Base-by-base conservation (phyloP, 1,139 yeast species). In the Lodderomyces theae region DNA sequence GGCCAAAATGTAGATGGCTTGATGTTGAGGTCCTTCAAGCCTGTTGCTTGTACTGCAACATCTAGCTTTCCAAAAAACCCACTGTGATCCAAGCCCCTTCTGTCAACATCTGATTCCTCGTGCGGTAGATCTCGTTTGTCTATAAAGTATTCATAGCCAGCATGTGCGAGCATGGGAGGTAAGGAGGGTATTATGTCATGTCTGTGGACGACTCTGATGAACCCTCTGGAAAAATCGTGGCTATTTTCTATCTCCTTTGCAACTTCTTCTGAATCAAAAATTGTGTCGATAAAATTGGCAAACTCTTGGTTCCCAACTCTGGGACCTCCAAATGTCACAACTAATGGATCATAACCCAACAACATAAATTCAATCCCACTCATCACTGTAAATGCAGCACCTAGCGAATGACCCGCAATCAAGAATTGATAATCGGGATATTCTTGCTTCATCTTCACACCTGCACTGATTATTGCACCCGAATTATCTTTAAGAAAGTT, bases 371-470 rank as follows among this genome's bases (percentile, higher is more conserved):
- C 89, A 19, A 80, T 66, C 0, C 84, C 89, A 9, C 79, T 70
- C 29, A 85, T 59, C 11, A 70, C 58, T 0, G 88, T 82, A 42
- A 82, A 60, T 0, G 88, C 87, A 2, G 82, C 92, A 1, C 92
- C 94, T 22, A 84, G 57, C 0, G 92, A 84, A 60, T 84, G 92
- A 0, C 92, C 92, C 2, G 78, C 63, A 2, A 82, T 67, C 3
- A 75, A 68, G 12, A 82, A 48, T 32, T 66, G 57, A 53, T 79
- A 82, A 19, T 69, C 69, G 0, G 80, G 76, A 50, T 72, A 58
- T 16, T 57, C 37, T 1, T 52, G 37, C 44, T 57, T 55, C 45
- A 74, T 43, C 17, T 51, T 50, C 35, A 62, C 60, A 11, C 70
- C 63, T 13, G 64, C 63, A 13, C 54, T 54, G 18, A 67, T 53